Evolutionary conservation across 2,329 filamentous ascomycete genomes (phyloP).

Genomic region (Diatrype stigma): DNA sequence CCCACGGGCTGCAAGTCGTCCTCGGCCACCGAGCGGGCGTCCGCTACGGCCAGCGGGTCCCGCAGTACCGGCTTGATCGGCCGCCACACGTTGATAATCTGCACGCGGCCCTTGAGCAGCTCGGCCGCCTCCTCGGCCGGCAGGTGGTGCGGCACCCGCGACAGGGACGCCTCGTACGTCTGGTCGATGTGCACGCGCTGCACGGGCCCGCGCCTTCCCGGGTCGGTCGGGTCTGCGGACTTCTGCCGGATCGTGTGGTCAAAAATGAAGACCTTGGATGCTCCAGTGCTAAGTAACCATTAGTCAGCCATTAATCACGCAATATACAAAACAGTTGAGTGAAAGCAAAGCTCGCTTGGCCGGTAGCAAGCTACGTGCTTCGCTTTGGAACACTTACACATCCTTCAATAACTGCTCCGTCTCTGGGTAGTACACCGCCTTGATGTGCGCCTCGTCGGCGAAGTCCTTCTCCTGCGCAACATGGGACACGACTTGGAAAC

Average conservation of each 20-base stretch:
- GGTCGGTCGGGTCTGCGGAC: slow-evolving; percentile 46
- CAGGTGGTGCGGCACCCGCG: slow-evolving; percentile 40
- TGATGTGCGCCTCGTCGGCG: slow-evolving; percentile 57
- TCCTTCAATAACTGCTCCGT: slow-evolving; percentile 63
- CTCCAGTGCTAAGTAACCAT: slow-evolving; percentile 44
- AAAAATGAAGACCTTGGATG: slow-evolving; percentile 53
- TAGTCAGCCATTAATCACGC: no score
- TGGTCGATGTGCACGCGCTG: slow-evolving; percentile 57
- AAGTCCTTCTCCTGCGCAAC: slow-evolving; percentile 33
- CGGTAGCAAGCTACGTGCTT: not conserved
- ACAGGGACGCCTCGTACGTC: slow-evolving; percentile 40
- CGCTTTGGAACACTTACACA: slow-evolving; percentile 34
- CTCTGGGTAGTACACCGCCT: slow-evolving; percentile 66
- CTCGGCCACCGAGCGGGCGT: slow-evolving; percentile 46
- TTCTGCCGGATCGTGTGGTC: slow-evolving; percentile 53
- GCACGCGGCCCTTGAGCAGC: slow-evolving; percentile 42
- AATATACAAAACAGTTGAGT: no score
- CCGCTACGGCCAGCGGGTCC: slow-evolving; percentile 51
- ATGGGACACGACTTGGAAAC: slow-evolving; percentile 32
- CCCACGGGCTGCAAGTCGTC: slow-evolving; percentile 44
- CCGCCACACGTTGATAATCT: slow-evolving; percentile 54
- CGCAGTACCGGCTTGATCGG: slow-evolving; percentile 47
- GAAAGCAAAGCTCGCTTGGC: no score
- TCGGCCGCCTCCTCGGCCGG: slow-evolving; percentile 38
- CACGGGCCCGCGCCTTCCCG: slow-evolving; percentile 42